Evolutionary conservation across 202 grass and related monocot genomes (phyloP).

Genomic region (Musa balbisiana): DNA sequence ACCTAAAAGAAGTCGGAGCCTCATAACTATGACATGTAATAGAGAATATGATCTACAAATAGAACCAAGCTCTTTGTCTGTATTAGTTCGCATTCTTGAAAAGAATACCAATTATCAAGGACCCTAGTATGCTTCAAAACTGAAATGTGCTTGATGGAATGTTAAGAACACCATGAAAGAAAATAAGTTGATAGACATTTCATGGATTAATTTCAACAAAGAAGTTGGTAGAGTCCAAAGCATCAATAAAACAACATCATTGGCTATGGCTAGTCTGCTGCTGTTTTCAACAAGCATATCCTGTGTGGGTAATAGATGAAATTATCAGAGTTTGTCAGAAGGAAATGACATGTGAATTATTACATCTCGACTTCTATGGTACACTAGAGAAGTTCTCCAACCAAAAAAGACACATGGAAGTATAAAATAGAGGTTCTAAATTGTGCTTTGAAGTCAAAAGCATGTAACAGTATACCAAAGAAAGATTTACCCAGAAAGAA

Average conservation of each 20-base stretch:
- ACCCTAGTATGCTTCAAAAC: too few relatives aligned
- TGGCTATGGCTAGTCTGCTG: background rate
- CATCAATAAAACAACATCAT: background rate
- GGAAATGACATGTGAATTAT: background rate
- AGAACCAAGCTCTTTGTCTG: too few relatives aligned
- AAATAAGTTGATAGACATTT: too few relatives aligned
- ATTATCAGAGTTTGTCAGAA: background rate
- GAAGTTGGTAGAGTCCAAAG: background rate
- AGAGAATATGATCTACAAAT: too few relatives aligned
- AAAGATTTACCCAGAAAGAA: constrained; percentile 55
- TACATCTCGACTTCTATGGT: background rate
- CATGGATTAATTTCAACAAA: background rate
- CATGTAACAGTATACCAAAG: constrained; percentile 1
- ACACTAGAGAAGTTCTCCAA: background rate
- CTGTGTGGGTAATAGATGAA: background rate
- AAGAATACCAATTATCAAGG: too few relatives aligned
- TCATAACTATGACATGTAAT: too few relatives aligned
- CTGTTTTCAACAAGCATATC: background rate
- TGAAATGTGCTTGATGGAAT: too few relatives aligned
- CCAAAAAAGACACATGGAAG: background rate
- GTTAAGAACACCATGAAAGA: too few relatives aligned
- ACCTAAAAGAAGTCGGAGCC: too few relatives aligned
- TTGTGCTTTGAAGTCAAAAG: background rate
- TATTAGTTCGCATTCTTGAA: too few relatives aligned
- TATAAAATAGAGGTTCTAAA: background rate